Evolutionary conservation across 495 filamentous ascomycete genomes (phyloP).

Genomic region (Aspergillus taichungensis): DNA sequence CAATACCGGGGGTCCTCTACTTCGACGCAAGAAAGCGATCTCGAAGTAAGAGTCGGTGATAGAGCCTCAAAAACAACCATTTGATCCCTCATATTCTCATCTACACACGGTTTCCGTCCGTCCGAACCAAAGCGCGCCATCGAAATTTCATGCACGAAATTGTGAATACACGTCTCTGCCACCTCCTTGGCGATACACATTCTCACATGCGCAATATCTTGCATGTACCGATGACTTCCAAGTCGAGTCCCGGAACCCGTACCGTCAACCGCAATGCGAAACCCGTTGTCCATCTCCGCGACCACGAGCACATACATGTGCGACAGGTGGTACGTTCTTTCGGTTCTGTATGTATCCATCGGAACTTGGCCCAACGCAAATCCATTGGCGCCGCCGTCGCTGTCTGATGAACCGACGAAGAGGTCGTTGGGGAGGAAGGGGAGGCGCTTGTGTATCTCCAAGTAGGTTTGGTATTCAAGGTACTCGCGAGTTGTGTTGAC

Average conservation of each 20-base stretch:
- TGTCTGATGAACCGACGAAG: neutral
- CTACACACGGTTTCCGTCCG: constrained; percentile 37
- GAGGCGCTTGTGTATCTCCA: too few relatives aligned
- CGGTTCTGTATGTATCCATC: constrained; percentile 29
- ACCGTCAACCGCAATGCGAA: constrained; percentile 64
- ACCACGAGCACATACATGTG: constrained; percentile 67
- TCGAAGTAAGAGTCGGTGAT: too few relatives aligned
- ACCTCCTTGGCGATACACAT: constrained; percentile 33
- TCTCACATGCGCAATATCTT: too few relatives aligned
- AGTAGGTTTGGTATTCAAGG: constrained; percentile 4
- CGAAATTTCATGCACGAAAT: constrained; percentile 42
- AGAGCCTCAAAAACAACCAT: constrained; percentile 75
- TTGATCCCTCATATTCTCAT: constrained; percentile 71
- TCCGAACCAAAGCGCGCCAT: constrained; percentile 39
- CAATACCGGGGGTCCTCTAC: constrained; percentile 39
- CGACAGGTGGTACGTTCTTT: constrained; percentile 52
- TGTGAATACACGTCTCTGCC: constrained; percentile 30
- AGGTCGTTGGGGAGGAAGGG: too few relatives aligned
- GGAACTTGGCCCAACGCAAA: constrained; percentile 22
- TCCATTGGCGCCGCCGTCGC: neutral
- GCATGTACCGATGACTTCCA: too few relatives aligned
- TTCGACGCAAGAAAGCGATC: neutral
- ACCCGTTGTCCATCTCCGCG: constrained; percentile 51
- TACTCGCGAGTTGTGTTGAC: constrained; percentile 8
- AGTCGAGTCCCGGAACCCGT: too few relatives aligned